Base-by-base conservation (phyloP, 768 basidiomycete genomes). In the Megacollybia marginata region DNA sequence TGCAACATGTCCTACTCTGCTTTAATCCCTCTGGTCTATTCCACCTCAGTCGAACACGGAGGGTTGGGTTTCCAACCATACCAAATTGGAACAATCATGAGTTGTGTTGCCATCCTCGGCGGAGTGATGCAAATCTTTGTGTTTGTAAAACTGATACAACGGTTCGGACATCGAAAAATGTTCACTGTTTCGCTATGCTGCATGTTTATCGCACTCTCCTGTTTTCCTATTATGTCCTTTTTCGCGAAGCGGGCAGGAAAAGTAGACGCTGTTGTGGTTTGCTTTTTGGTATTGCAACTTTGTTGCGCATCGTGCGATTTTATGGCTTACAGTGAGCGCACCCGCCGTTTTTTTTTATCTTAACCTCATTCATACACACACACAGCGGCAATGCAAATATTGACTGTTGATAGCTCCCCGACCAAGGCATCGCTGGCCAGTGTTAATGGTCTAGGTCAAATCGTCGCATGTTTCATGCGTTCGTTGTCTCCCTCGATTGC, bases 11-110 rank as follows among this genome's bases (percentile, higher is more conserved):
- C 57, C 11, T 56, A 60, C 45, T 55, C 59, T 35, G 60, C 57
- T 19, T 56, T 69, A 15, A 44, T 61, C 12, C 63, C 65, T 4
- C 61, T 69, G 42, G 54, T 69, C 49, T 67, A 61, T 49, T 75
- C 78, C 23, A 80, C 80, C 0, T 76, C 84, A 1, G 61, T 76
- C 43, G 59, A 62, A 8, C 59, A 73, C 3, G 82, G 83, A 13
- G 83, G 82, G 0, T 70, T 83, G 18, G 79, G 79, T 11, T 63
- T 82, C 34, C 60, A 69, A 31, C 74, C 80, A 4, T 69, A 69
- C 18, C 55, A 58, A 7, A 83, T 85, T 23, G 83, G 83, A 13
- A 62, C 66, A 15, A 73, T 80, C 46, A 67, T 80, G 48, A 70
- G 75, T 9, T 49, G 61, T 2, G 76, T 69, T 51, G 82, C 82